Conservation (phyloP, 2,329 filamentous ascomycete genomes). For the Bipolaris cookei region DNA sequence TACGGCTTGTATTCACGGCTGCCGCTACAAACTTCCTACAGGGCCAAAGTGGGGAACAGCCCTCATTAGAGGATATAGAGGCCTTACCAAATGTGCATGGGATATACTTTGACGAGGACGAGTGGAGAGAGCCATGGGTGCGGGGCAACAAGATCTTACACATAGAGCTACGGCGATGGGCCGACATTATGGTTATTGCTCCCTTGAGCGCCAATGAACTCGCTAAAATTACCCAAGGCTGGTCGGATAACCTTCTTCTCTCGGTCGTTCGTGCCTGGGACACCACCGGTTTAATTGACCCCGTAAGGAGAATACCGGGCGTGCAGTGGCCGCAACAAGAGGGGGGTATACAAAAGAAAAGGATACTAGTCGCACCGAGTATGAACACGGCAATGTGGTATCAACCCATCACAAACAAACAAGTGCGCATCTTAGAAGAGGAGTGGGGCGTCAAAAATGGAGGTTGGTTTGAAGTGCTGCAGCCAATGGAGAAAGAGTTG, state of each 20-base stretch:
- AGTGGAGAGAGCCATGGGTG: slow-evolving; percentile 81
- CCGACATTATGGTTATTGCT: slow-evolving; percentile 78
- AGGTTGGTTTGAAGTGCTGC: slow-evolving; percentile 71
- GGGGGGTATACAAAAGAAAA: slow-evolving; percentile 52
- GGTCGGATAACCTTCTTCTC: slow-evolving; percentile 76
- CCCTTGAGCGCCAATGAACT: slow-evolving; percentile 85
- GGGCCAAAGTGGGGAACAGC: slow-evolving; percentile 79
- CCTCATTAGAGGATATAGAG: slow-evolving; percentile 65
- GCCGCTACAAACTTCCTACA: slow-evolving; percentile 77
- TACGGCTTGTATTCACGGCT: slow-evolving; percentile 82
- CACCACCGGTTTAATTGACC: slow-evolving; percentile 53
- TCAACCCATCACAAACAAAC: slow-evolving; percentile 78
- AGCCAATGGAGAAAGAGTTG: slow-evolving; percentile 75
- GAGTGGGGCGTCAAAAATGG: slow-evolving; percentile 69
- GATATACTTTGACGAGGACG: slow-evolving; percentile 82
- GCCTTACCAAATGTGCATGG: slow-evolving; percentile 75
- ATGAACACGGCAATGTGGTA: slow-evolving; percentile 95
- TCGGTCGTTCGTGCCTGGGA: slow-evolving; percentile 90
- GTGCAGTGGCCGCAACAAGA: slow-evolving; percentile 30
- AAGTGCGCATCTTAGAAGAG: slow-evolving; percentile 71
- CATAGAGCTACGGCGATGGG: slow-evolving; percentile 85
- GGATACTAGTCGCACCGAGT: slow-evolving; percentile 76
- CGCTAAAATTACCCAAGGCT: slow-evolving; percentile 80
- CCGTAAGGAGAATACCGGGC: slow-evolving; percentile 35
- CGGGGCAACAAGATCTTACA: slow-evolving; percentile 83